phyloP scores from a whole-genome alignment of 2,329 filamentous ascomycete genomes.

The Alternaria incomplexa region DNA sequence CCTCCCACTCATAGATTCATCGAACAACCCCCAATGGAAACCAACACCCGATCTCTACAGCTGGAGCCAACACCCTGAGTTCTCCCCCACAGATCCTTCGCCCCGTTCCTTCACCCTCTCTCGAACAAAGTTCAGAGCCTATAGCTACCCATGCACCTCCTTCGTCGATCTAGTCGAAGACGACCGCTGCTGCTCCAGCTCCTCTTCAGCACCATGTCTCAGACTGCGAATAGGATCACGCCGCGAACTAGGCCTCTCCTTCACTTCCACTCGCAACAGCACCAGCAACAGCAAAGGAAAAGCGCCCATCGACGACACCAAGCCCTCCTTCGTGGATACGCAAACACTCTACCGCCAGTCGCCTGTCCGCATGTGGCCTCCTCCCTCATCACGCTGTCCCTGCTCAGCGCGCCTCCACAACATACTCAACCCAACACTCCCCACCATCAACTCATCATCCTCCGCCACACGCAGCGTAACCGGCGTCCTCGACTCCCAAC shows the following conservation, averaged over 20 bases:
- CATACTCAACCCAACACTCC: slow-evolving; percentile 40
- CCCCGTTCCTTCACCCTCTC: slow-evolving; percentile 57
- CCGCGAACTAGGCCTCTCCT: slow-evolving; percentile 39
- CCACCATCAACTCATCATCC: not conserved
- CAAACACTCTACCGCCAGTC: slow-evolving; percentile 35
- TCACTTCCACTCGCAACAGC: not conserved
- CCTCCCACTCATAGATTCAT: slow-evolving; percentile 30
- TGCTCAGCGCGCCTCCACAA: slow-evolving; percentile 39
- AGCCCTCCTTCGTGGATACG: slow-evolving; percentile 13
- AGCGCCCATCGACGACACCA: slow-evolving; percentile 1
- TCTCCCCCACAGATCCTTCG: slow-evolving; percentile 53
- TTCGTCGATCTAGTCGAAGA: slow-evolving; percentile 68
- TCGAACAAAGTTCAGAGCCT: slow-evolving; percentile 62
- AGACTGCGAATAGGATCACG: slow-evolving; percentile 60
- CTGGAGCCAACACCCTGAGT: slow-evolving; percentile 56
- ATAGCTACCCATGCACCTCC: slow-evolving; percentile 59
- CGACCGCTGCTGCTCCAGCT: slow-evolving; percentile 45
- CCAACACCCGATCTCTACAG: slow-evolving; percentile 48
- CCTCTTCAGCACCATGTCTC: slow-evolving; percentile 45
- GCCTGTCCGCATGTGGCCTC: slow-evolving; percentile 44
- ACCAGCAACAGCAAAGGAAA: slow-evolving; percentile 6
- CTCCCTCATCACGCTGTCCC: slow-evolving; percentile 29
- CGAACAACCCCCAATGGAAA: slow-evolving; percentile 49
- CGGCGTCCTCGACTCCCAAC: slow-evolving; percentile 40
- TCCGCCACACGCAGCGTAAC: slow-evolving; percentile 27